Evolutionary conservation across 805 yeast species (phyloP), one percentile per base, ranked within the genome.

Genomic region (Yamadazyma philogaea): DNA sequence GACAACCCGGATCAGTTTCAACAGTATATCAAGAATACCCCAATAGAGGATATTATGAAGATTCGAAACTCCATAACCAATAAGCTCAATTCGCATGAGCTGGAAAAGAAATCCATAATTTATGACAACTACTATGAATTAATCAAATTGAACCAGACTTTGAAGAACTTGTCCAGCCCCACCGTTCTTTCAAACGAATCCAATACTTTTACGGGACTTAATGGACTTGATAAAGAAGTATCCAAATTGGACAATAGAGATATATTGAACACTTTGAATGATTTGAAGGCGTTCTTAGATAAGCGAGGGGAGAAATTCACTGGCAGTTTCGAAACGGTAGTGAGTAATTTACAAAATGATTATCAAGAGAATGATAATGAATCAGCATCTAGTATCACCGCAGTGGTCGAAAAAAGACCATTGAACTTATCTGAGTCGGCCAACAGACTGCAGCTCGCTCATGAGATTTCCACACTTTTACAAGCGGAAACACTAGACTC

Each of bases 111-210:
- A 52, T 77, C 84, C 21, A 82, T 84, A 32, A 81, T 84, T 8
- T 84, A 84, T 59, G 86, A 84, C 59, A 84, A 84, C 54, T 84
- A 84, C 66, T 82, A 79, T 57, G 90, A 84, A 47, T 63, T 84
- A 49, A 82, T 84, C 54, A 81, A 81, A 52, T 74, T 84, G 45
- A 82, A 79, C 51, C 77, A 80, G 36, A 74, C 82, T 3, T 60
- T 84, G 18, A 45, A 48, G 12, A 55, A 54, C 17, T 41, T 61
- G 14, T 50, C 61, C 17, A 47, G 43, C 8, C 43, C 50, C 7
- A 43, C 42, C 6, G 37, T 45, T 0, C 24, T 39, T 2, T 33
- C 42, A 7, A 39, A 42, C 17, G 41, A 34, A 2, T 26, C 21
- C 11, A 45, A 31, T 7, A 39, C 48, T 17, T 32, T 41, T 26